Evolutionary conservation across 495 filamentous ascomycete species (phyloP).

Genomic region (Penicillium cinerascens): DNA sequence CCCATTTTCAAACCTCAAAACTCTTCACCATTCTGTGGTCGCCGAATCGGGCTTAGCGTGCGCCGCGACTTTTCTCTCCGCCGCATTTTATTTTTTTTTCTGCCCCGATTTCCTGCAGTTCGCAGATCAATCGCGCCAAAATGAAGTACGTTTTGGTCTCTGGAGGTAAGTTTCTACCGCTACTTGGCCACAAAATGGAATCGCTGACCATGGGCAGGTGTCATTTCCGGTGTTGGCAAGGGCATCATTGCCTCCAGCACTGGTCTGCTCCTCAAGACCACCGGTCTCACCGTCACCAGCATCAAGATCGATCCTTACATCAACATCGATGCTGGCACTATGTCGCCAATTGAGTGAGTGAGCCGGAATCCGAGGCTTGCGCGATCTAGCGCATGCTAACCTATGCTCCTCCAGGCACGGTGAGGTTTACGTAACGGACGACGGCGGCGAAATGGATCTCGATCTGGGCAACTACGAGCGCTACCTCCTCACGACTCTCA

Average conservation of each 20-base stretch:
- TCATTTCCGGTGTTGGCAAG: constrained; percentile 80
- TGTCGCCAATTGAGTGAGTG: constrained; percentile 67
- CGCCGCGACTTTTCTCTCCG: constrained; percentile 1
- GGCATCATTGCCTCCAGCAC: constrained; percentile 64
- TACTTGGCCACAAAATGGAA: not conserved
- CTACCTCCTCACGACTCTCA: constrained; percentile 24
- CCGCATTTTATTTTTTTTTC: constrained; percentile 6
- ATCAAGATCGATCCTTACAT: constrained; percentile 63
- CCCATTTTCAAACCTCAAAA: not conserved
- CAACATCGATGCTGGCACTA: constrained; percentile 73
- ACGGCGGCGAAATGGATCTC: constrained; percentile 82
- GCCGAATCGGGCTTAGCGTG: constrained; percentile 2
- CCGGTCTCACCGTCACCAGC: constrained; percentile 57
- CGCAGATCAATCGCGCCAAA: constrained; percentile 1
- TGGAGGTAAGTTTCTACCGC: constrained; percentile 4
- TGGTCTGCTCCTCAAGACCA: constrained; percentile 80
- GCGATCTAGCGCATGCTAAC: not conserved
- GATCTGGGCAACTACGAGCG: constrained; percentile 94
- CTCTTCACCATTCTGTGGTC: not conserved
- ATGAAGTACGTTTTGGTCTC: constrained; percentile 17
- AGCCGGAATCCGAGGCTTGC: not conserved
- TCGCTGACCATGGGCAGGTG: constrained; percentile 44
- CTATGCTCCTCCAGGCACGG: constrained; percentile 45
- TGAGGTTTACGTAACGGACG: constrained; percentile 70
- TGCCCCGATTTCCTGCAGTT: not conserved